A percentile compares a stretch with the other conserved stretches of the same genome.
Conservation (phyloP, 2,329 filamentous ascomycete genomes). For the Colletotrichum simmondsii region DNA sequence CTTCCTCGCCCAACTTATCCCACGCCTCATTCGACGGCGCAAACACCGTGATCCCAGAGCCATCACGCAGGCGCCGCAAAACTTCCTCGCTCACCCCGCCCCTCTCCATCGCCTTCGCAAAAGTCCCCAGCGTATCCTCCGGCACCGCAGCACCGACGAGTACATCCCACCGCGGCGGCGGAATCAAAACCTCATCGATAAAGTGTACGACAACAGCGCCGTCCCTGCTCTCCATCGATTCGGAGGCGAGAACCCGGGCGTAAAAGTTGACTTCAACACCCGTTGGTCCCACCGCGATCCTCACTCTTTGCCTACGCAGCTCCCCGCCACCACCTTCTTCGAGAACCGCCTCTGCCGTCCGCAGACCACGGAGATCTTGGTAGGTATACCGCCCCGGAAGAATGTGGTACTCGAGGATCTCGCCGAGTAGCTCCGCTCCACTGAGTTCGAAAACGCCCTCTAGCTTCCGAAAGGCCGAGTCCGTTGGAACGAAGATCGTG, state of each 20-base stretch:
- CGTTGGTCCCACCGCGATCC: neutral
- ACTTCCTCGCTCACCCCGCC: neutral
- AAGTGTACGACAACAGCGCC: slow-evolving; percentile 12
- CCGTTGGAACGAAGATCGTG: slow-evolving; percentile 14
- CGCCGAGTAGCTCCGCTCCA: slow-evolving; percentile 53
- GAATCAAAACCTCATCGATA: slow-evolving; percentile 27
- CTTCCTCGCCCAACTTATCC: neutral
- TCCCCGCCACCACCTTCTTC: neutral
- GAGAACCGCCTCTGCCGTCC: neutral
- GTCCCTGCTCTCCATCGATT: neutral
- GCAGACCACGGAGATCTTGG: neutral
- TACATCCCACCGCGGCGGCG: slow-evolving; percentile 16
- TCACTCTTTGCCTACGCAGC: neutral
- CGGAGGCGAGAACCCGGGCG: neutral
- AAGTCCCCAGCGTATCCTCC: neutral
- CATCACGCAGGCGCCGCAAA: too few species aligned
- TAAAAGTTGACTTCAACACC: slow-evolving; percentile 11
- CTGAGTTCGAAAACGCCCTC: neutral
- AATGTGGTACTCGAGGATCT: slow-evolving; percentile 27
- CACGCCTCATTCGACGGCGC: slow-evolving; percentile 20
- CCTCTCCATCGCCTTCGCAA: slow-evolving; percentile 6
- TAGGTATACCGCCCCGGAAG: neutral
- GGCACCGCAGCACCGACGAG: slow-evolving; percentile 11
- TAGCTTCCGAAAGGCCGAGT: slow-evolving; percentile 10
- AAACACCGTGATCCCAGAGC: slow-evolving; percentile 10